Percentiles rank a stretch among this genome's conserved stretches.
Conservation (phyloP, 345 rosid species). For the Gossypium stocksii region DNA sequence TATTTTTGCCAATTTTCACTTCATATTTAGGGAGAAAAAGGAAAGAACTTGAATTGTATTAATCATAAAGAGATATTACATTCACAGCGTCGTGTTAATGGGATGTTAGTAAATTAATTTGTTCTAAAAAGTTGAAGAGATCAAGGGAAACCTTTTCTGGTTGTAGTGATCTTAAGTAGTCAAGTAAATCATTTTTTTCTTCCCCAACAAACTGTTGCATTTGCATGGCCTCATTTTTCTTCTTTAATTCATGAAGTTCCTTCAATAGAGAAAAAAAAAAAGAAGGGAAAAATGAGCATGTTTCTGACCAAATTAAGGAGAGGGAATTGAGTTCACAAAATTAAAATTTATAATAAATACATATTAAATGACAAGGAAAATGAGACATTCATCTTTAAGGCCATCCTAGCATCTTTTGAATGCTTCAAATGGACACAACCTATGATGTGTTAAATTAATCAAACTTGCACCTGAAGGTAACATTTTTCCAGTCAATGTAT, state of each 20-base stretch:
- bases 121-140: conserved; percentile 1
- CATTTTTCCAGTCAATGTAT: neutral
- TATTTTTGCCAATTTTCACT: neutral
- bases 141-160: conserved; percentile 79
- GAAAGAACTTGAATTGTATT: neutral
- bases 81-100: neutral
- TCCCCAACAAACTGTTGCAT: conserved; percentile 99
- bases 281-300: conserved; percentile 12
- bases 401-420: neutral
- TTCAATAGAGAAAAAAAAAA: conserved; percentile 24
- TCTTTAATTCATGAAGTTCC: conserved; percentile 83
- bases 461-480: neutral
- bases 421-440: neutral
- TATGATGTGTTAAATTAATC: neutral
- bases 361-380: too few relatives aligned
- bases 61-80: neutral
- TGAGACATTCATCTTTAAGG: too few relatives aligned
- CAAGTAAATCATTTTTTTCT: conserved; percentile 95
- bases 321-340: neutral
- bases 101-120: neutral
- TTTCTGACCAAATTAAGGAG: neutral
- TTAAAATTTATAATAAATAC: too few relatives aligned
- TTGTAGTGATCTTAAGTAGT: conserved; percentile 84
- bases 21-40: neutral
- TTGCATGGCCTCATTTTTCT: conserved; percentile 89